A percentile compares a stretch with the other conserved stretches of the same genome.
These are phyloP conservation scores for Dryas integrifolia DNA, from an alignment of 331 rosid species.

Conservation along the genomic window DNA sequence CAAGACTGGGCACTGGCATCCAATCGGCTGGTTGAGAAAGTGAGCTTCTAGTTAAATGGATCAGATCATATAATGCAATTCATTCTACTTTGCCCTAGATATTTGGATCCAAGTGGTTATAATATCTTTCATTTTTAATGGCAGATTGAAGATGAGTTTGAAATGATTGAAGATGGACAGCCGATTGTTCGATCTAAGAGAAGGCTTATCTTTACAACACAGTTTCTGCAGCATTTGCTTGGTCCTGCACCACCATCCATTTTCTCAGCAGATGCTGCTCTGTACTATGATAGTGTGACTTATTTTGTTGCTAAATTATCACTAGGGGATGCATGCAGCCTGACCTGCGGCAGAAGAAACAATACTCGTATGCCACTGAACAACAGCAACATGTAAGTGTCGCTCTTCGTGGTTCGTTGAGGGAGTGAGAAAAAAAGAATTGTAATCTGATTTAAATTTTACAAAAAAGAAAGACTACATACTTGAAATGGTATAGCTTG, in stretches of 20 bases:
- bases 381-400: constrained; percentile 37
- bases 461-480: neutral
- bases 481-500: neutral
- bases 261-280: constrained; percentile 42
- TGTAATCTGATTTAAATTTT: neutral
- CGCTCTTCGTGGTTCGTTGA: constrained; percentile 11
- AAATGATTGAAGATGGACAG: constrained; percentile 32
- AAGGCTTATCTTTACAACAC: constrained; percentile 46
- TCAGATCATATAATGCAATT: neutral
- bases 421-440: neutral
- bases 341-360: constrained; percentile 27
- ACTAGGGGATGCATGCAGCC: constrained; percentile 51
- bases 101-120: neutral
- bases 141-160: constrained; percentile 46
- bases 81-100: neutral
- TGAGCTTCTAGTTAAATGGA: constrained; percentile 19
- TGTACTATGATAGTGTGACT: constrained; percentile 39
- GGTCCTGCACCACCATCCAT: constrained; percentile 39
- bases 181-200: constrained; percentile 38
- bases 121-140: constrained; percentile 15
- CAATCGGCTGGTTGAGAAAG: constrained; percentile 44
- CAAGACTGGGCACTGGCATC: constrained; percentile 48
- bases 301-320: constrained; percentile 40
- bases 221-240: constrained; percentile 48
- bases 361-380: constrained; percentile 11